These are phyloP conservation scores for Exophiala dermatitidis DNA, from an alignment of 2,329 filamentous ascomycete species.

Conservation along the genomic window DNA sequence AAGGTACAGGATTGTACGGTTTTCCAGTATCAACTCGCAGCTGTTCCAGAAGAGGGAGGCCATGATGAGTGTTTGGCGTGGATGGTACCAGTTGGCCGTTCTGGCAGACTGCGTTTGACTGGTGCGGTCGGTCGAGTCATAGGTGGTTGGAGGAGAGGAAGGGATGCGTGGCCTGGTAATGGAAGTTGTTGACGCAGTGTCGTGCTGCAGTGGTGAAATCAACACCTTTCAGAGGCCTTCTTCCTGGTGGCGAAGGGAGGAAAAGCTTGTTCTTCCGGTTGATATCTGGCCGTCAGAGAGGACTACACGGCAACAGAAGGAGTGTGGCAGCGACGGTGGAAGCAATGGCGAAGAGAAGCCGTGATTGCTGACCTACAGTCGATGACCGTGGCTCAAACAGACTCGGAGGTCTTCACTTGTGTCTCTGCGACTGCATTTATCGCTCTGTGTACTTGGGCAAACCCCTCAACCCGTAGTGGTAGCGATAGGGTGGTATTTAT, in stretches of 20 bases:
- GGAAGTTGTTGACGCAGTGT: neutral
- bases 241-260: neutral
- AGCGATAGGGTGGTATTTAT: too few relatives aligned
- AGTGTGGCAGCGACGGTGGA: neutral
- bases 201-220: neutral
- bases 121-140: neutral
- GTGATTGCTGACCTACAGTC: too few relatives aligned
- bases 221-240: neutral
- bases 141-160: neutral
- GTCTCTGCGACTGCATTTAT: too few relatives aligned
- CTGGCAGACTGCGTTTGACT: neutral
- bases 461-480: too few relatives aligned
- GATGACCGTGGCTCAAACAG: too few relatives aligned
- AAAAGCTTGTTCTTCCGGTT: neutral
- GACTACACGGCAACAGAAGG: neutral
- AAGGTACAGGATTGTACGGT: conserved; percentile 30
- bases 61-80: neutral
- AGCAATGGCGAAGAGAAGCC: too few relatives aligned
- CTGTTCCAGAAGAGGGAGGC: neutral
- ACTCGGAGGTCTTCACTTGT: too few relatives aligned
- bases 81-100: neutral
- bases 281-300: neutral
- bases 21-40: conserved; percentile 3
- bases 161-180: neutral
- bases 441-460: too few relatives aligned